Evolutionary conservation across 352 stramenopile species (phyloP), one percentile per base, ranked within the genome.

Genomic region (Aphanomyces stellatus): DNA sequence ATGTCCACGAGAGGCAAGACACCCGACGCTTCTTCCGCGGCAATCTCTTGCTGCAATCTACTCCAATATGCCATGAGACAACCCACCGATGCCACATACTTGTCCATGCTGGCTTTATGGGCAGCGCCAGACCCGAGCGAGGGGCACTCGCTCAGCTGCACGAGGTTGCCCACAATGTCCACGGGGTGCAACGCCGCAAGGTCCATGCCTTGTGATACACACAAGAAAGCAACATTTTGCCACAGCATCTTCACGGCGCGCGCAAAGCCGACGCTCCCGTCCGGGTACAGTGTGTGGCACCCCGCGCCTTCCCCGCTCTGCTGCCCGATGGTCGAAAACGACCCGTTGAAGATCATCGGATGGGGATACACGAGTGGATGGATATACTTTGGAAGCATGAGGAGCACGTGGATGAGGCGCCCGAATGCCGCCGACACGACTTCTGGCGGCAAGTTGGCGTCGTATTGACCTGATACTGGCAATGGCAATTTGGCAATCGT

Each of bases 321-420:
- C 22, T 49, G 27, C 25, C 82, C 85, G 71, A 93, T 93, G 6
- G 85, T 93, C 11, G 85, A 93, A 69, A 90, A 91, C 8, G 85
- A 93, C n/a, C 85, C 81, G 62, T 91, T 91, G 69, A 87, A 88
- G 13, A 82, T 74, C 85, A 93, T 93, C n/a, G 82, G 85, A 46
- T 91, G 81, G 8, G 80, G 80, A n/a, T 87, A 90, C 49, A 79
- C 75, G 61, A 88, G 70, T 6, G 51, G 48, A 43, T 79, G 74
- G 24, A 93, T 51, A 59, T 91, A 85, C 74, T 91, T 90, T 34
- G 75, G 65, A 4, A 93, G 61, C 30, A 84, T 80, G 11, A 81
- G 68, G 42, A 93, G 73, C 63, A 93, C 41, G 57, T 93, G 85
- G 61, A 91, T 90, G 3, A 90, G 65, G 53, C 90, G 88, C 8